Conservation (phyloP, 2,329 filamentous ascomycete genomes). For the Seiridium unicorne region DNA sequence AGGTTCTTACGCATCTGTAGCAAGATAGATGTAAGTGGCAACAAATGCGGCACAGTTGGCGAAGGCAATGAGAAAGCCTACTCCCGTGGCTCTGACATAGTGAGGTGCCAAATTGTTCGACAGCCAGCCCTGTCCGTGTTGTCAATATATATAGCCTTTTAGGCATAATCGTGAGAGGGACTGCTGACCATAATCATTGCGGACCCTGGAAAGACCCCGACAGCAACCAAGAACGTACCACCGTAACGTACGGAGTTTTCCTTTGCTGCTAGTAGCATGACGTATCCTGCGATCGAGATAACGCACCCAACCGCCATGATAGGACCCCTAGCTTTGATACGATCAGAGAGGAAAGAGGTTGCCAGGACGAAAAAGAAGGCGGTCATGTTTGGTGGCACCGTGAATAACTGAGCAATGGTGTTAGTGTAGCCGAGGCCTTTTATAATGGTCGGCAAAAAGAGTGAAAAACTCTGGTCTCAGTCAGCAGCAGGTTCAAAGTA, state of each 20-base stretch:
- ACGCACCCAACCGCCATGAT: constrained; percentile 64
- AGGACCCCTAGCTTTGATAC: constrained; percentile 32
- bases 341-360: not conserved
- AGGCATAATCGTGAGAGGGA: too few relatives aligned
- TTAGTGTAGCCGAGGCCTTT: constrained; percentile 42
- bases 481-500: not conserved
- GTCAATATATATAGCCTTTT: not conserved
- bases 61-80: constrained; percentile 37
- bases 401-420: constrained; percentile 68
- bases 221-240: constrained; percentile 78
- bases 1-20: constrained; percentile 28
- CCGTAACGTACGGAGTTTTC: constrained; percentile 73
- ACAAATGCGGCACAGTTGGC: constrained; percentile 42
- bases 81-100: constrained; percentile 39
- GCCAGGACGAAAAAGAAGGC: constrained; percentile 50
- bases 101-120: constrained; percentile 42
- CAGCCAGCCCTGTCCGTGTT: constrained; percentile 30
- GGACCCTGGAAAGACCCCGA: constrained; percentile 77
- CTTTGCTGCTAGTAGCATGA: constrained; percentile 70
- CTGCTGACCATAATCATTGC: constrained; percentile 5
- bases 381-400: constrained; percentile 70
- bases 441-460: constrained; percentile 81
- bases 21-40: constrained; percentile 41
- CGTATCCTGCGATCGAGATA: constrained; percentile 75
- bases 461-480: constrained; percentile 47